Conservation (phyloP, 1,284 basidiomycete genomes). For the Porogramme epimiltina region DNA sequence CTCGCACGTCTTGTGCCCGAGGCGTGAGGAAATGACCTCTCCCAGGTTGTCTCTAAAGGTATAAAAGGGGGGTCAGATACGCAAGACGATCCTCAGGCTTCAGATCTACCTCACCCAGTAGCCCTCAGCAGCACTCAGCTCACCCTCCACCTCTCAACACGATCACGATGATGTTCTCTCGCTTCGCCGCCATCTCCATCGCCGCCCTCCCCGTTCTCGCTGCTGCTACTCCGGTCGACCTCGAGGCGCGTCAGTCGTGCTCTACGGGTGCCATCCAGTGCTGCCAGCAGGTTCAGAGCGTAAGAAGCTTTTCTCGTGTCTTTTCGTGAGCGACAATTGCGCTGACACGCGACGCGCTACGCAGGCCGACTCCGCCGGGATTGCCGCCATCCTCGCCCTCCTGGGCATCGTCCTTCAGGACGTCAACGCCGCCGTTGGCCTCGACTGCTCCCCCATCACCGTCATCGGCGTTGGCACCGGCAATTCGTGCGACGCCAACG, state of each 20-base stretch:
- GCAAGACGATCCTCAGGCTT: slow-evolving; percentile 1
- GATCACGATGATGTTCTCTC: slow-evolving; percentile 19
- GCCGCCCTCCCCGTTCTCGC: slow-evolving; percentile 28
- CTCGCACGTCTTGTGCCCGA: too few species aligned
- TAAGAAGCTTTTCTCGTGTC: slow-evolving; percentile 10
- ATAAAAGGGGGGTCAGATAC: slow-evolving; percentile 1
- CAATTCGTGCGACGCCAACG: slow-evolving; percentile 9
- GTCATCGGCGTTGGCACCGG: slow-evolving; percentile 21
- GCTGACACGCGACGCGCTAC: too few species aligned
- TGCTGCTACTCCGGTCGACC: slow-evolving; percentile 32
- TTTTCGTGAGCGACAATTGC: too few species aligned
- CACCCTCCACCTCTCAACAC: too few species aligned
- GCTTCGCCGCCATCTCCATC: slow-evolving; percentile 16
- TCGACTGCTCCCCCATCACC: slow-evolving; percentile 26
- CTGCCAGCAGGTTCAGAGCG: slow-evolving; percentile 26
- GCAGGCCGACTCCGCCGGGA: slow-evolving; percentile 2
- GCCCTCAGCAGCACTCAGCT: slow-evolving; percentile 3
- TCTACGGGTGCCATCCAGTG: slow-evolving; percentile 21
- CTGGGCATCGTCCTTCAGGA: slow-evolving; percentile 23
- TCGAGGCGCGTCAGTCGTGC: too few species aligned
- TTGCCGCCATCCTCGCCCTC: slow-evolving; percentile 9
- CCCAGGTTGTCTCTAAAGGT: too few species aligned
- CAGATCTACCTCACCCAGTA: slow-evolving; percentile 9
- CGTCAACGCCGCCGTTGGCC: slow-evolving; percentile 18
- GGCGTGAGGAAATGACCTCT: too few species aligned